phyloP scores from a whole-genome alignment of 1,284 basidiomycete species.

The Ganoderma lucidum region DNA sequence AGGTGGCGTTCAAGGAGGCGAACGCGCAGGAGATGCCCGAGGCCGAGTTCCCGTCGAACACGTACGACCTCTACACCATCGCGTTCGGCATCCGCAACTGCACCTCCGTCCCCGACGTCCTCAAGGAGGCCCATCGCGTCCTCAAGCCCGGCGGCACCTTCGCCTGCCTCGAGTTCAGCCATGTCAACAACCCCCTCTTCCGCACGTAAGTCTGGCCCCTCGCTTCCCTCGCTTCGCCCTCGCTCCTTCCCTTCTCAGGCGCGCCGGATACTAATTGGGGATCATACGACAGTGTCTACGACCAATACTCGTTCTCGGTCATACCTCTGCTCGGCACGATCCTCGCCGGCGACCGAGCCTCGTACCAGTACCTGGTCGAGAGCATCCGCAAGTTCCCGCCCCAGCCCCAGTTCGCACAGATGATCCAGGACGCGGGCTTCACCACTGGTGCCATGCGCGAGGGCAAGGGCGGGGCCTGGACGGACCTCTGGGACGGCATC shows the following conservation, averaged over 20 bases:
- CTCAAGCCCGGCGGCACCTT: slow-evolving; percentile 97
- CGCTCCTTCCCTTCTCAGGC: too few species aligned
- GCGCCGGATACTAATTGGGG: neutral
- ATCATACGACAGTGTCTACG: slow-evolving; percentile 77
- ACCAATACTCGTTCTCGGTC: slow-evolving; percentile 96
- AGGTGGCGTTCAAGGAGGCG: slow-evolving; percentile 92
- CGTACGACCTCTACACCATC: slow-evolving; percentile 97
- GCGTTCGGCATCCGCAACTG: slow-evolving; percentile 99
- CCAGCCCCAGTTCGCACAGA: slow-evolving; percentile 89
- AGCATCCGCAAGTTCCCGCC: slow-evolving; percentile 95
- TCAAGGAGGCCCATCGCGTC: slow-evolving; percentile 92
- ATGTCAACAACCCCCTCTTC: slow-evolving; percentile 89
- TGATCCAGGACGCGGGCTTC: slow-evolving; percentile 91
- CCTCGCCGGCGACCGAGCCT: slow-evolving; percentile 93
- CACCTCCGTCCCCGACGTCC: slow-evolving; percentile 90
- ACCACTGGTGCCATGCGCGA: slow-evolving; percentile 73
- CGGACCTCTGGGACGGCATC: slow-evolving; percentile 86
- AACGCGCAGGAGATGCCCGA: slow-evolving; percentile 88
- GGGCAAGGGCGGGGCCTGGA: slow-evolving; percentile 89
- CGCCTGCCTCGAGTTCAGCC: slow-evolving; percentile 97
- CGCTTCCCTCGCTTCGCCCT: neutral
- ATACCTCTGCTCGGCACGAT: slow-evolving; percentile 96
- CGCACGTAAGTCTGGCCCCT: slow-evolving; percentile 68
- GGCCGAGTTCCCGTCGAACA: slow-evolving; percentile 77
- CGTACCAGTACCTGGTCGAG: slow-evolving; percentile 98